Evolutionary conservation across 2,329 filamentous ascomycete genomes (phyloP), one percentile per base, ranked within the genome.

Genomic region (Aspergillus luchuensis): DNA sequence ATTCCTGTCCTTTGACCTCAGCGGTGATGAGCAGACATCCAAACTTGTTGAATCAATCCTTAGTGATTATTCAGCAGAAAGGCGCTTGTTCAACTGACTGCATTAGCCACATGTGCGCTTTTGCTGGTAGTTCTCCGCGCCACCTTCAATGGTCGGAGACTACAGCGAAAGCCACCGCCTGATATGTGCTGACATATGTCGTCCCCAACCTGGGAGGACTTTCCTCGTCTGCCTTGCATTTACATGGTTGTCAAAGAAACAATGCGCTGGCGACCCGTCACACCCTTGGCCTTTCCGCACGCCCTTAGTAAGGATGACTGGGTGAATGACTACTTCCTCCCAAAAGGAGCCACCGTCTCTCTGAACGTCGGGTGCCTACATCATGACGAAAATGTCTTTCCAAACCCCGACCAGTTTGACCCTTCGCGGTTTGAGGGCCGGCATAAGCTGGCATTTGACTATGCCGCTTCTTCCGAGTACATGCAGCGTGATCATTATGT

Each of bases 191-290:
- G 10, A 11, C 10, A 33, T 13, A 11, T 33, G 30, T 5, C 4
- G 10, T 78, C 82, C 51, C 83, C 84, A 0, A 81, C 82, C 57
- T 76, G 76, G 8, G 71, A 77, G 1, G 67, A 72, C 48, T 63
- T 66, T 48, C 52, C 59, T 39, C 28, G 43, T 23, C 69, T 69
- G 15, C 62, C 61, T 1, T 65, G 87, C 65, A 68, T 86, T 33
- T 76, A 79, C 19, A 82, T 81, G 1, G 76, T 85, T 11, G 78
- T 86, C 17, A 85, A 86, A 61, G n/a, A 88, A 62, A 78, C 82
- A 1, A 71, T 86, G 10, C 78, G 85, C 2, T 86, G 85, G 83
- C 77, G 84, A 5, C 82, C 84, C 0, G 62, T 64, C 10, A 49
- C 61, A 3, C 59, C 64, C 4, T 48, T 63, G 0, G 55, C 56